Evolutionary conservation across 78 protist genomes (phyloP).

Genomic region (Protostelium mycophagum): DNA sequence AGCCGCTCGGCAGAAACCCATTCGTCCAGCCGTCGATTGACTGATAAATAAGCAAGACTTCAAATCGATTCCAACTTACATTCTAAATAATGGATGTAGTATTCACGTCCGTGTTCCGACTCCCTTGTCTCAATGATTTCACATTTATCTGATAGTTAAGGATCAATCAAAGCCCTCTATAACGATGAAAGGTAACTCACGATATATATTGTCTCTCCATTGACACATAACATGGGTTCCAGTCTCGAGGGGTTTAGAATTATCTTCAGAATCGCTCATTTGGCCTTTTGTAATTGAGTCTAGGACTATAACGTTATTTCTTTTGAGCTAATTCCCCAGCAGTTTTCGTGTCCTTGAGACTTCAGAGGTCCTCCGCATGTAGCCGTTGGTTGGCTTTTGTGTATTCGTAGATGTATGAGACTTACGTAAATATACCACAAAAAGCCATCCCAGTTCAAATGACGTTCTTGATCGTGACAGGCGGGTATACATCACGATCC

Average conservation of each 20-base stretch:
- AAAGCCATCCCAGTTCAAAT: too few species aligned
- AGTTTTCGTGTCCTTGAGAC: too few species aligned
- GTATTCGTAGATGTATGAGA: too few species aligned
- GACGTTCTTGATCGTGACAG: too few species aligned
- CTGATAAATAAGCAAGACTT: not conserved
- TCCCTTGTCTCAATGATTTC: constrained; percentile 51
- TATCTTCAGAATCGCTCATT: not conserved
- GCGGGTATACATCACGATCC: too few species aligned
- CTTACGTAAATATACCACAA: too few species aligned
- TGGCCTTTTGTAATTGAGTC: too few species aligned
- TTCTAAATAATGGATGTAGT: constrained; percentile 53
- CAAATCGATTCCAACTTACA: constrained; percentile 4
- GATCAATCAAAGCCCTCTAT: not conserved
- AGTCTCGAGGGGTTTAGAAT: constrained; percentile 22
- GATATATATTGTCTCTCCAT: constrained; percentile 57
- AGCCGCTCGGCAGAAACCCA: constrained; percentile 51
- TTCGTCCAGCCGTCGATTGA: constrained; percentile 67
- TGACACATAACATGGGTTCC: constrained; percentile 51
- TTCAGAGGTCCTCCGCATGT: too few species aligned
- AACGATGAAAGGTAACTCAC: not conserved
- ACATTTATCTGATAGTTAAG: constrained; percentile 16
- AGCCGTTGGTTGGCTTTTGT: too few species aligned
- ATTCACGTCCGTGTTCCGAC: constrained; percentile 38
- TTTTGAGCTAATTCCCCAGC: too few species aligned
- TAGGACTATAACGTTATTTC: too few species aligned